These are phyloP conservation scores for Barnettozyma botsteinii DNA, from an alignment of 805 yeast species.

Conservation along the genomic window DNA sequence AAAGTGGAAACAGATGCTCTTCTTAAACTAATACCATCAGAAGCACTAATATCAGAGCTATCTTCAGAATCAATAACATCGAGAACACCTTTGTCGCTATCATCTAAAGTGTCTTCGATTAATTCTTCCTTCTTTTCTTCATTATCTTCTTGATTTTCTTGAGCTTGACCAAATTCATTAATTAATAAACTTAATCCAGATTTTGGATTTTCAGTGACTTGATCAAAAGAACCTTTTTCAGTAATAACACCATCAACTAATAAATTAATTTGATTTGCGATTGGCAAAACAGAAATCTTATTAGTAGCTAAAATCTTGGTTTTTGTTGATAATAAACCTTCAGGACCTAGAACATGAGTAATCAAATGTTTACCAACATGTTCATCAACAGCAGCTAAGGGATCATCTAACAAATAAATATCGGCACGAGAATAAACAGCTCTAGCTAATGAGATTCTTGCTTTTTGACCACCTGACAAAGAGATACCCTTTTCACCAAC, in stretches of 20 bases:
- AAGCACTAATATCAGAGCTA: constrained; percentile 27
- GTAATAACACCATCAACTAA: constrained; percentile 61
- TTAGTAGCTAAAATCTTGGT: constrained; percentile 82
- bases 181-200: constrained; percentile 51
- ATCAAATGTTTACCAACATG: constrained; percentile 89
- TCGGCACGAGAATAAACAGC: constrained; percentile 96
- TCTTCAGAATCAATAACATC: constrained; percentile 21
- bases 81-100: constrained; percentile 7
- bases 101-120: constrained; percentile 14
- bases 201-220: constrained; percentile 38
- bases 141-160: constrained; percentile 16
- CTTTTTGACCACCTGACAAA: constrained; percentile 96
- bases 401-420: constrained; percentile 83
- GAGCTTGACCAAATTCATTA: constrained; percentile 48
- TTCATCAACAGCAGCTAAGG: constrained; percentile 94
- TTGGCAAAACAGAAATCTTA: constrained; percentile 72
- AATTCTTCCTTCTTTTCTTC: constrained; percentile 21
- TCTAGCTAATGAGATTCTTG: constrained; percentile 88
- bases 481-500: constrained; percentile 98
- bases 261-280: constrained; percentile 67
- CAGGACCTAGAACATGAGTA: constrained; percentile 74
- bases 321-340: constrained; percentile 70
- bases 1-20: constrained; percentile 59
- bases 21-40: constrained; percentile 39
- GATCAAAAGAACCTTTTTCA: constrained; percentile 60